These are phyloP conservation scores for Phytopythium chamaehyphon DNA, from an alignment of 352 stramenopile genomes.

Conservation along the genomic window DNA sequence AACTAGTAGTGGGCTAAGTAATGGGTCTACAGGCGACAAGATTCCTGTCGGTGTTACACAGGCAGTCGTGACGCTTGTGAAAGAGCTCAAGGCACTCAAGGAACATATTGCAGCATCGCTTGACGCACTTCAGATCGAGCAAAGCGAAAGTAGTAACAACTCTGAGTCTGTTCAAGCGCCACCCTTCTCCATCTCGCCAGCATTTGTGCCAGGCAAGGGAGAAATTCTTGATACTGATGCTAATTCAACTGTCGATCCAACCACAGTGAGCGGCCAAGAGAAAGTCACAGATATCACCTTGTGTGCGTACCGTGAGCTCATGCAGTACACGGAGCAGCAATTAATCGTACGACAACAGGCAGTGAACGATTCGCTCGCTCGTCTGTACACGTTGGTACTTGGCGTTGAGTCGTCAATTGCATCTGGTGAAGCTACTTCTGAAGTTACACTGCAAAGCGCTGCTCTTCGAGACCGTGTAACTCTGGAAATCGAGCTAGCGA, in stretches of 20 bases:
- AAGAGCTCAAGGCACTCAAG: slow-evolving; percentile 70
- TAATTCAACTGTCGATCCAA: slow-evolving; percentile 11
- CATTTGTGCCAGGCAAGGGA: neutral
- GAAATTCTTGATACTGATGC: neutral
- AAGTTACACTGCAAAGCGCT: too few species aligned
- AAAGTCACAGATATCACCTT: slow-evolving; percentile 52
- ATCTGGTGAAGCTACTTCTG: neutral
- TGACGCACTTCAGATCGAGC: slow-evolving; percentile 32
- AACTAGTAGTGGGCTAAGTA: neutral
- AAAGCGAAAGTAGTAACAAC: slow-evolving; percentile 5
- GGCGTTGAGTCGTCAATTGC: neutral
- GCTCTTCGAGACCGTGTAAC: neutral
- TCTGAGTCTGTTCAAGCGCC: slow-evolving; percentile 3
- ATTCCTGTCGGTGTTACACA: slow-evolving; percentile 57
- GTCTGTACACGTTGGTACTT: slow-evolving; percentile 24
- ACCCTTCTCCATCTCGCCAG: slow-evolving; percentile 18
- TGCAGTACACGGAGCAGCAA: slow-evolving; percentile 30
- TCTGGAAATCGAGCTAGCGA: slow-evolving; percentile 36
- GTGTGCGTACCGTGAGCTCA: slow-evolving; percentile 56
- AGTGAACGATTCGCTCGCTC: slow-evolving; percentile 16
- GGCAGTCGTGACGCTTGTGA: slow-evolving; percentile 53
- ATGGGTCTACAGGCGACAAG: slow-evolving; percentile 12
- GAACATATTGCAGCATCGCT: slow-evolving; percentile 62
- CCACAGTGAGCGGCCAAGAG: slow-evolving; percentile 30
- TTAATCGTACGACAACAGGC: slow-evolving; percentile 27